phyloP scores from a whole-genome alignment of 345 rosid species.

The Kandelia obovata region DNA sequence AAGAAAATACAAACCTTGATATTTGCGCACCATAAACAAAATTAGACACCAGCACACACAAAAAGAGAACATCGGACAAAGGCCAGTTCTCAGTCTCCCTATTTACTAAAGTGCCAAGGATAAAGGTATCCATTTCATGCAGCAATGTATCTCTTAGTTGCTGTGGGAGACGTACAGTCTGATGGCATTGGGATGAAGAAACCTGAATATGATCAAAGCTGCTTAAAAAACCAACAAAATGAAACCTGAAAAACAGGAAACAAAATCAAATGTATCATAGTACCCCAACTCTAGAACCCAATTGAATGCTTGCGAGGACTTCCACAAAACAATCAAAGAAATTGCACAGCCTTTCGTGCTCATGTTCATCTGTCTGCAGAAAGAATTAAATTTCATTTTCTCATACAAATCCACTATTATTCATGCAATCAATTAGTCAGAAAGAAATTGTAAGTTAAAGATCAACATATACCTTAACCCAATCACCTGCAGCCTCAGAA shows the following conservation, averaged over 20 bases:
- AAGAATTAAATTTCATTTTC: conserved; percentile 21
- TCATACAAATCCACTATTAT: conserved; percentile 12
- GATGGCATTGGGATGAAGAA: conserved; percentile 37
- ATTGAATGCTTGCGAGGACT: conserved; percentile 54
- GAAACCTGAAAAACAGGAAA: conserved; percentile 4
- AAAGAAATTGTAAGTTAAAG: neutral
- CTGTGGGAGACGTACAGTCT: conserved; percentile 52
- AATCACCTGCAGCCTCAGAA: conserved; percentile 42
- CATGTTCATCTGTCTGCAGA: conserved; percentile 51
- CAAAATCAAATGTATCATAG: conserved; percentile 8
- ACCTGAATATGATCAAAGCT: conserved; percentile 36
- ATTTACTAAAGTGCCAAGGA: conserved; percentile 42
- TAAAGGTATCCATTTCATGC: conserved; percentile 64
- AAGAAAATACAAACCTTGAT: conserved; percentile 52
- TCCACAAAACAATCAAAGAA: conserved; percentile 75
- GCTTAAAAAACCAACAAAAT: neutral
- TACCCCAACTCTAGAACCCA: conserved; percentile 44
- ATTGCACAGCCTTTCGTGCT: conserved; percentile 39
- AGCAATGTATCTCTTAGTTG: conserved; percentile 69
- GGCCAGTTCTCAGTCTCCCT: conserved; percentile 44
- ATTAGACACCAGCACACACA: conserved; percentile 64
- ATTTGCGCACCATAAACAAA: conserved; percentile 53
- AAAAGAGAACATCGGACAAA: conserved; percentile 59
- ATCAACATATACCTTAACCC: conserved; percentile 44
- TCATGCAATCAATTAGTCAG: conserved; percentile 20